Evolutionary conservation across 129 eudicot species (phyloP).

Genomic region (Cynara cardunculus): DNA sequence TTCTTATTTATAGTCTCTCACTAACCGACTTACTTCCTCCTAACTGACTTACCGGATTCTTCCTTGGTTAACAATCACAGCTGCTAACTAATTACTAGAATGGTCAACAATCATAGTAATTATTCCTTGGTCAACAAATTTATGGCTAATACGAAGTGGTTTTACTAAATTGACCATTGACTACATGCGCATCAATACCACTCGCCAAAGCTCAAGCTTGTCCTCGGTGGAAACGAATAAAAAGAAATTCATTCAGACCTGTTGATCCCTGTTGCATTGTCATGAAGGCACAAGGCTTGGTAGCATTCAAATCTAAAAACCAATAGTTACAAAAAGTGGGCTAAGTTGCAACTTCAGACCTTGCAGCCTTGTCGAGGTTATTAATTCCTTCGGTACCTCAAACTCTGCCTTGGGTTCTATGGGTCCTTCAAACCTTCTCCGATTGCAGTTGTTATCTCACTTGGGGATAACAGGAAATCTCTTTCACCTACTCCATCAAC

Average conservation of each 20-base stretch:
- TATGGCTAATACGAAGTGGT: not conserved
- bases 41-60: not conserved
- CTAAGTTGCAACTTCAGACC: slow-evolving; percentile 48
- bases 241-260: slow-evolving; percentile 11
- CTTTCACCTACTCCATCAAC: slow-evolving; percentile 79
- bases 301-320: slow-evolving; percentile 28
- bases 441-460: slow-evolving; percentile 74
- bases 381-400: slow-evolving; percentile 85
- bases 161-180: not conserved
- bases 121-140: not conserved
- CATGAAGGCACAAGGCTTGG: slow-evolving; percentile 36
- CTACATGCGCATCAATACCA: not conserved
- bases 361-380: slow-evolving; percentile 51
- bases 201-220: not conserved
- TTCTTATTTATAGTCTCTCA: not conserved
- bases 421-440: slow-evolving; percentile 78
- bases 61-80: not conserved
- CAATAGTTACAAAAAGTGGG: slow-evolving; percentile 60
- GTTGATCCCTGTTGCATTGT: slow-evolving; percentile 77
- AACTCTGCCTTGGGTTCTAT: slow-evolving; percentile 96
- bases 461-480: slow-evolving; percentile 69
- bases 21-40: not conserved
- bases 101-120: not conserved
- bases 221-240: not conserved
- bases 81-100: not conserved